Base-by-base conservation (phyloP, 305 asterid genomes). In the Striga hermonthica region DNA sequence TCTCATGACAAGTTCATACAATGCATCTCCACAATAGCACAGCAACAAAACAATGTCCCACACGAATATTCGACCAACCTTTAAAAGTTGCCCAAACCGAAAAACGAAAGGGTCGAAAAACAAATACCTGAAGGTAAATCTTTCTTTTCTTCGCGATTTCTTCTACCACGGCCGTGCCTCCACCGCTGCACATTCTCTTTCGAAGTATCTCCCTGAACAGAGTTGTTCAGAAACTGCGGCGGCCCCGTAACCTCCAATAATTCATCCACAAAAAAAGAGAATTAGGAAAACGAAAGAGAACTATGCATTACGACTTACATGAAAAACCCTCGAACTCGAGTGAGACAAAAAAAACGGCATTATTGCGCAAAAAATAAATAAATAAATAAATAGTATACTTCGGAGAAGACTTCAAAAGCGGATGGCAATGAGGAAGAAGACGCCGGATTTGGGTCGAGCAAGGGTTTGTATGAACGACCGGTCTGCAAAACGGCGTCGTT, bases 371-470 rank as follows among this genome's bases (percentile, higher is more conserved):
- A 66, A 69, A 52, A 13, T 39, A 64, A n/a, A n/a, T n/a, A n/a
- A n/a, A n/a, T n/a, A n/a, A n/a, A n/a, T n/a, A n/a, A n/a, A 67
- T 40, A 3, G 44, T 7, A 40, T 86, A 88, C 98, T 75, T 91
- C 91, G 69, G 95, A 83, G 78, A 91, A 91, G 37, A 88, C 95
- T 67, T 83, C 90, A 58, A 80, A 78, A 48, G 95, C 98, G 41
- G 98, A 91, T 34, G 98, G 98, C 58, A 91, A 76, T 55, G 78
- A 22, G 70, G 95, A 86, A 31, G 90, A 77, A 7, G 95, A 79
- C 4, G 81, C 67, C 13, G 98, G 95, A 70, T 83, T 82, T 59
- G 89, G 84, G 74, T 86, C 79, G 74, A 65, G 49, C 65, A 88
- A 75, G 78, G 98, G 96, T 79, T 82, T 84, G 76, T 91, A 88